Evolutionary conservation across 2,329 filamentous ascomycete genomes (phyloP), one percentile per base, ranked within the genome.

Genomic region (Penicillium sp.): DNA sequence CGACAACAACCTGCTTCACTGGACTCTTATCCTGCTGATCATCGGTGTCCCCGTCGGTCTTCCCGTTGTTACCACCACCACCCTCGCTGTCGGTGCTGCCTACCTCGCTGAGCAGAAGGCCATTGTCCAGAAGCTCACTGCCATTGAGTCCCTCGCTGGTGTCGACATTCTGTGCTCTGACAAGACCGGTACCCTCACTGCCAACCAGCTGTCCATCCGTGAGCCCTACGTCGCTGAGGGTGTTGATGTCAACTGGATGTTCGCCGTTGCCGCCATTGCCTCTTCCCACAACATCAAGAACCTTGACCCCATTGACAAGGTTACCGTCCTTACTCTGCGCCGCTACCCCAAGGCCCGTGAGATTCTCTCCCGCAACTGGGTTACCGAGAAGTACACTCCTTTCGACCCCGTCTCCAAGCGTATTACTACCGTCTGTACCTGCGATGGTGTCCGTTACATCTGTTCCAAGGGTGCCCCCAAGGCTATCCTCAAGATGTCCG

Each of bases 231-330:
- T 90, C 57, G 85, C 87, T 59, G 88, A 90, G 75, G 89, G 88
- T 67, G 85, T 90, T 71, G 88, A 90, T 75, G 85, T 90, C 74
- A 89, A 91, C 80, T 91, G 88, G 88, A 90, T 91, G 88, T 90
- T 91, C 88, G 88, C 88, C 63, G 88, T 90, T 59, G 88, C 89
- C 58, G 88, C 88, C 59, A 84, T 91, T 55, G 89, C 88, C 56
- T 90, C 88, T 52, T 90, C 88, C 61, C 88, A 91, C 81, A 91
- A 90, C 79, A 82, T 90, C 78, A 89, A 89, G 79, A 89, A 88
- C 60, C 83, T 91, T 61, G 89, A 91, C 72, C 88, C 88, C 59
- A 91, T 91, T 68, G 88, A 91, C 79, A 91, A 91, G 79, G 86
- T 91, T 68, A 91, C 87, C 54, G 88, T 91, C 67, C 80, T 90